Evolutionary conservation across 371 early-diverging fungal genomes (phyloP), one percentile per base, ranked within the genome.

Genomic region (Saksenaea oblongispora): DNA sequence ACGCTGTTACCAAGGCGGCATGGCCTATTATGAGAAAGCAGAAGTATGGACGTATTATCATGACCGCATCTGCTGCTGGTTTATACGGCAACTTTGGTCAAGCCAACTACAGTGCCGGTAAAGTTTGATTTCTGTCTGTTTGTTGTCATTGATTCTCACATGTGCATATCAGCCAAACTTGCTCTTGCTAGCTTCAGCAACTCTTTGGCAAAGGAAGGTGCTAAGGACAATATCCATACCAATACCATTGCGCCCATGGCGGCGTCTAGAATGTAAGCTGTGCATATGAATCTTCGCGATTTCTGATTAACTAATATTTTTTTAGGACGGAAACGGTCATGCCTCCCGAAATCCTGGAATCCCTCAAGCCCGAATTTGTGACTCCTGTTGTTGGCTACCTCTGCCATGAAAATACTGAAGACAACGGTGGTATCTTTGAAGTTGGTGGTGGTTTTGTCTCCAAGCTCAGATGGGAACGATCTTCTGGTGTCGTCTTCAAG

Each of bases 31-130:
- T 99, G 90, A 87, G 87, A 62, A 92, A 96, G 82, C 98, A 98
- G 72, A 95, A 96, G 74, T 95, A 83, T 68, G 98, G 99, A 27
- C 83, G 90, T 73, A 81, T 89, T 63, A 87, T 89, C 70, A 89
- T 87, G 80, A 82, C 83, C n/a, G 89, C 94, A 24, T 97, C 98
- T 47, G 95, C 98, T 59, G 98, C 98, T 63, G 99, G 98, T 70
- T 80, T 99, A 36, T 98, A 98, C 78, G 98, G 98, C 72, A 99
- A 98, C 90, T 99, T 97, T 88, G 99, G 99, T 54, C 97, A 98
- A 82, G 92, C 96, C 58, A 98, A 98, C 89, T 98, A 98, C 80
- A 85, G 87, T 59, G 87, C 95, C 63, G 80, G 80, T 80, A 76
- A 67, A 64, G 34, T 26, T 31, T 34, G 18, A 37, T 8, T 17